Conservation (phyloP, 352 stramenopile genomes). For the Pythium periplocum region DNA sequence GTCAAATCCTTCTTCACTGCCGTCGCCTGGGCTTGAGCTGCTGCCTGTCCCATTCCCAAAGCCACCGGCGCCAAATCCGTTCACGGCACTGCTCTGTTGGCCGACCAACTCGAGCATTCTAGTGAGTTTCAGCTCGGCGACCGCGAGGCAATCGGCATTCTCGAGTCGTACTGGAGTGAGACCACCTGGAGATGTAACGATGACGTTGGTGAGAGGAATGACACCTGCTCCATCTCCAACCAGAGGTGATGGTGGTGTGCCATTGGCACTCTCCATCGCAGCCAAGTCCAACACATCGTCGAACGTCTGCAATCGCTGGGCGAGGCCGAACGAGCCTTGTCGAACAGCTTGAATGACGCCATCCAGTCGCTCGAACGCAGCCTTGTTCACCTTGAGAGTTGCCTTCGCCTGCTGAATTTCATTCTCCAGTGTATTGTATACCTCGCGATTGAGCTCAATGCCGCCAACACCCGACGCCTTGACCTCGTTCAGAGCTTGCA, state of each 20-base stretch:
- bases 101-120: slow-evolving; percentile 75
- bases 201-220: too few species aligned
- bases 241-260: too few species aligned
- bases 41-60: slow-evolving; percentile 20
- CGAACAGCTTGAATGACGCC: slow-evolving; percentile 68
- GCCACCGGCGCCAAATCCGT: slow-evolving; percentile 42
- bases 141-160: slow-evolving; percentile 46
- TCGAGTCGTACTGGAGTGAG: slow-evolving; percentile 18
- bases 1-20: slow-evolving; percentile 15
- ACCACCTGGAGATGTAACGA: too few species aligned
- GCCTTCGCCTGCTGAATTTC: slow-evolving; percentile 73
- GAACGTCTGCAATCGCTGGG: slow-evolving; percentile 58
- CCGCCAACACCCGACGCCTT: slow-evolving; percentile 73
- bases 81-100: slow-evolving; percentile 60
- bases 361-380: slow-evolving; percentile 63
- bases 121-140: slow-evolving; percentile 69
- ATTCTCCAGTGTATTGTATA: slow-evolving; percentile 73
- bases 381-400: slow-evolving; percentile 74
- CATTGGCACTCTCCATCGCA: too few species aligned
- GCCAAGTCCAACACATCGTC: slow-evolving; percentile 54
- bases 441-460: slow-evolving; percentile 75
- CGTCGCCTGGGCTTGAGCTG: slow-evolving; percentile 21
- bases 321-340: slow-evolving; percentile 69
- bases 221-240: too few species aligned
- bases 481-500: slow-evolving; percentile 66